Base-by-base conservation (phyloP, 1,284 basidiomycete genomes). In the Termitomyces sp. region DNA sequence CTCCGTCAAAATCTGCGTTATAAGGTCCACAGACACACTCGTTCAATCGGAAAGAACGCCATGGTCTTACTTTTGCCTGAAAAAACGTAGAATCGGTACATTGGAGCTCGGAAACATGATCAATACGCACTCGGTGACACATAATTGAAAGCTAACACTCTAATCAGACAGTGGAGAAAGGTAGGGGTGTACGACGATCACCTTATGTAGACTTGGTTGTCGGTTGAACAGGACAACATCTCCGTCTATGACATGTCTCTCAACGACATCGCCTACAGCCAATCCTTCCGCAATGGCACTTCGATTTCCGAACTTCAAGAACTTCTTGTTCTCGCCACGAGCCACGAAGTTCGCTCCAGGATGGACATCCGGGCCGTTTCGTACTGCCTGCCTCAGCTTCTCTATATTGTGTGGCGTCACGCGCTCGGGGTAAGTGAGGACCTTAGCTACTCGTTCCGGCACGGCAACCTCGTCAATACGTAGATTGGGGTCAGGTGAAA, bases 1-100 rank as follows among this genome's bases (percentile, higher is more conserved):
- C 97, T 60, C 97, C 97, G 68, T 99, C 97, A 66, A 99, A 99
- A 76, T 99, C 97, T 53, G 97, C 97, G 68, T 98, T 98, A 76
- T 99, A 99, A 1, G 97, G 97, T 51, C 94, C 96, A 73, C 97
- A 99, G 8, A 97, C 97, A 83, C 97, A 99, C 70, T 99, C 97
- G 69, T 99, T 99, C 55, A 99, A 77, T 47, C 97, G 84, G 77
- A 99, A 98, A 1, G 97, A 94, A 62, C 96, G 78, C 97, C 97
- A 99, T 36, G 97, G 97, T 31, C 97, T 81, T 54, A 99, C 84
- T 80, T 96, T 96, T 55, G 85, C 84, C 84, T 86, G 55, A 24
- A 52, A 54, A 50, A 9, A 19, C 21, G 41, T 24, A 12, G 1
- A 50, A 24, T 54, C 13, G 6, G 31, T n/a, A 6, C 24, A 41